Percentiles rank a stretch among this genome's conserved stretches.
phyloP scores from a whole-genome alignment of 192 early-diverging fungal genomes.

The Piromyces finnis region DNA sequence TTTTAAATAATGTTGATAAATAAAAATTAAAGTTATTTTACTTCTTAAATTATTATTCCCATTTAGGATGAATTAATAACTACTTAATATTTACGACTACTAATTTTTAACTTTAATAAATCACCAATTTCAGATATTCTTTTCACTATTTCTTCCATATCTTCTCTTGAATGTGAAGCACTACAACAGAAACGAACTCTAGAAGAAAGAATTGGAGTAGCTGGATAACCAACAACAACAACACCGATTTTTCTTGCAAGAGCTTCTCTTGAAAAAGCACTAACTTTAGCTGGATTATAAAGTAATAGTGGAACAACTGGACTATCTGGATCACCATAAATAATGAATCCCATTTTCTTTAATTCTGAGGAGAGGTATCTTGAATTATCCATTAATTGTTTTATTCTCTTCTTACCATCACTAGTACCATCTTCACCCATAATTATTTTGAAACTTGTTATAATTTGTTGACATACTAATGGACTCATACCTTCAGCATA shows the following conservation, averaged over 20 bases:
- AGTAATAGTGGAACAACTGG: conserved; percentile 84
- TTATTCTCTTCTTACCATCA: conserved; percentile 67
- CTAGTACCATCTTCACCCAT: conserved; percentile 75
- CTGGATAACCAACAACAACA: conserved; percentile 92
- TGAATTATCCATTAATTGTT: conserved; percentile 70
- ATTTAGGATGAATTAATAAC: too few relatives aligned
- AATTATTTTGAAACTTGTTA: conserved; percentile 75
- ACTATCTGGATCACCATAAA: conserved; percentile 67
- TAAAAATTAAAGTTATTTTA: too few relatives aligned
- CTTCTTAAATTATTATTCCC: too few relatives aligned
- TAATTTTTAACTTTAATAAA: not conserved
- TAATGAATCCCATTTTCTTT: conserved; percentile 80
- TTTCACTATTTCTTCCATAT: not conserved
- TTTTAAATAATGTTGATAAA: too few relatives aligned
- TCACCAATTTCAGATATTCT: not conserved
- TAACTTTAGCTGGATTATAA: conserved; percentile 89
- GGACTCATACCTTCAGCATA: conserved; percentile 82
- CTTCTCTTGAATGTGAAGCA: not conserved
- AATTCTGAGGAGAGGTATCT: conserved; percentile 65
- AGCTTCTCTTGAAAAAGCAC: conserved; percentile 85
- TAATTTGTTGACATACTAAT: conserved; percentile 76
- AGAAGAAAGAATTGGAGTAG: conserved; percentile 83
- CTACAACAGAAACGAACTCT: not conserved
- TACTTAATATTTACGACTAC: not conserved
- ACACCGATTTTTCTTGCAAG: conserved; percentile 79